phyloP scores from a whole-genome alignment of 2,329 filamentous ascomycete species.

The Capronia epimyces region DNA sequence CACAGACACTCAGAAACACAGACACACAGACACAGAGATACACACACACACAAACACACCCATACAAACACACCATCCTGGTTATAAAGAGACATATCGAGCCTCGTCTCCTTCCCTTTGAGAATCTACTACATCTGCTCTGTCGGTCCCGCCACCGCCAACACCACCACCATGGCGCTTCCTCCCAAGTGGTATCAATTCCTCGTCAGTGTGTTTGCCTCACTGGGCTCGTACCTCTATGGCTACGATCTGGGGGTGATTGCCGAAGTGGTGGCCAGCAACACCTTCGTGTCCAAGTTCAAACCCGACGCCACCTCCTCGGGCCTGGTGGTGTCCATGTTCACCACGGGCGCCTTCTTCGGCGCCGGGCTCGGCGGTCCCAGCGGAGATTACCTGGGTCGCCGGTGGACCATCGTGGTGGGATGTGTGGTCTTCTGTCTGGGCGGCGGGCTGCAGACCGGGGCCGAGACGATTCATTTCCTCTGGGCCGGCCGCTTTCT shows the following conservation, averaged over 20 bases:
- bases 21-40: too few species aligned
- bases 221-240: conserved; percentile 53
- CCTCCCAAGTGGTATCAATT: conserved; percentile 58
- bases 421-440: conserved; percentile 67
- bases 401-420: conserved; percentile 65
- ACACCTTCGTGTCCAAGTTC: conserved; percentile 36
- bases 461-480: conserved; percentile 54
- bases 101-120: too few species aligned
- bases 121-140: background rate
- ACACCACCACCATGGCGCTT: conserved; percentile 42
- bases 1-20: too few species aligned
- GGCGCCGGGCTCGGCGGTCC: conserved; percentile 62
- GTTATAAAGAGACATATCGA: too few species aligned
- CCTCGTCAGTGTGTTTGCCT: conserved; percentile 55
- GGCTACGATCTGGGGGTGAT: conserved; percentile 59
- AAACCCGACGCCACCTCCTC: conserved; percentile 34
- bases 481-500: conserved; percentile 66
- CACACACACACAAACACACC: too few species aligned
- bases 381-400: conserved; percentile 59
- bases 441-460: conserved; percentile 69
- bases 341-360: conserved; percentile 70
- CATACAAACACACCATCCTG: too few species aligned
- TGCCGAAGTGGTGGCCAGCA: conserved; percentile 49
- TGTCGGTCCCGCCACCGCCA: background rate
- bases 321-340: conserved; percentile 69